Conservation (phyloP, 176 grass and related monocot genomes). For the Raddia guianensis region DNA sequence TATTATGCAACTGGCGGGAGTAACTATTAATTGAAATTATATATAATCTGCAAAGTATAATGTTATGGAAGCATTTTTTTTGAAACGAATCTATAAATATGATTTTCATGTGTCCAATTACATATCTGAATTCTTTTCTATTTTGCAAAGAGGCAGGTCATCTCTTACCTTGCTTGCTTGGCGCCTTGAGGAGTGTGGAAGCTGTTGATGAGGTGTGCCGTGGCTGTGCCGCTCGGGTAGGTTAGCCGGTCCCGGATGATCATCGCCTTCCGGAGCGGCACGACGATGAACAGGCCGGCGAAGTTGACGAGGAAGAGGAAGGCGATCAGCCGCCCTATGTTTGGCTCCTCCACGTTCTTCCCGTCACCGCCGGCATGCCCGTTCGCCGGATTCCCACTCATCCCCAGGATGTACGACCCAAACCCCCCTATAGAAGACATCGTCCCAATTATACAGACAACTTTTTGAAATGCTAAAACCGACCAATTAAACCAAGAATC, state of each 20-base stretch:
- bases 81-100: too few relatives aligned
- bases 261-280: constrained; percentile 49
- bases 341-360: constrained; percentile 32
- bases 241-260: constrained; percentile 47
- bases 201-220: constrained; percentile 56
- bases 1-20: too few relatives aligned
- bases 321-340: constrained; percentile 37
- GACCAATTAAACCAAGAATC: too few relatives aligned
- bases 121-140: background rate
- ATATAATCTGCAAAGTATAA: too few relatives aligned
- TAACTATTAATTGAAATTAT: too few relatives aligned
- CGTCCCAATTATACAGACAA: too few relatives aligned
- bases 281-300: constrained; percentile 39
- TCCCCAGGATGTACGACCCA: constrained; percentile 44
- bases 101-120: too few relatives aligned
- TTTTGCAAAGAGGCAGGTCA: background rate
- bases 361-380: background rate
- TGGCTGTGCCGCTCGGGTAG: constrained; percentile 53
- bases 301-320: constrained; percentile 46
- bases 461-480: too few relatives aligned
- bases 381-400: constrained; percentile 26
- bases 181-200: constrained; percentile 51
- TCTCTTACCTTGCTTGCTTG: constrained; percentile 29
- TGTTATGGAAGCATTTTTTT: too few relatives aligned
- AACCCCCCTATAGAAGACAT: constrained; percentile 31